phyloP scores from a whole-genome alignment of 208 protist species.

The Tritrichomonas musculus region DNA sequence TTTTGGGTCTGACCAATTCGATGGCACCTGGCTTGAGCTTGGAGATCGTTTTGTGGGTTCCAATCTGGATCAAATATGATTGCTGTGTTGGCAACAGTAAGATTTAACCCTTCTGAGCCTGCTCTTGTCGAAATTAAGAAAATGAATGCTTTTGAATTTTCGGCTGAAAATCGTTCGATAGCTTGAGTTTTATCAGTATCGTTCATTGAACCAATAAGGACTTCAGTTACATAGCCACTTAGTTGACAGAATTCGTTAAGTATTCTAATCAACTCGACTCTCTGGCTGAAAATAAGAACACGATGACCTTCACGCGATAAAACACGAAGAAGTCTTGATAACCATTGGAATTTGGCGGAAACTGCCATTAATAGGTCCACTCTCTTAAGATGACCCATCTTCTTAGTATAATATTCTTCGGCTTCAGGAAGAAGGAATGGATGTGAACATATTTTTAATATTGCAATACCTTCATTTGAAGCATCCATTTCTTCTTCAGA shows the following conservation, averaged over 20 bases:
- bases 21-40: slow-evolving; percentile 81
- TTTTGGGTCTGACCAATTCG: slow-evolving; percentile 77
- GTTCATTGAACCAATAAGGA: slow-evolving; percentile 35
- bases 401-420: slow-evolving; percentile 55
- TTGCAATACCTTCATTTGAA: slow-evolving; percentile 45
- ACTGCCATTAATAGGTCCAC: not conserved
- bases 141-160: slow-evolving; percentile 47
- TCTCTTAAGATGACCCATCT: slow-evolving; percentile 31
- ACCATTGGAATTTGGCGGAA: slow-evolving; percentile 37
- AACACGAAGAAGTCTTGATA: slow-evolving; percentile 47
- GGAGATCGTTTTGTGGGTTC: slow-evolving; percentile 93
- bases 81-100: slow-evolving; percentile 65
- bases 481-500: not conserved
- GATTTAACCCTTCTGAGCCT: slow-evolving; percentile 66
- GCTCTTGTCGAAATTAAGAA: slow-evolving; percentile 66
- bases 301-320: slow-evolving; percentile 67
- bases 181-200: slow-evolving; percentile 43
- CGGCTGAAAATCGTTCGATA: slow-evolving; percentile 36
- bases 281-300: slow-evolving; percentile 96
- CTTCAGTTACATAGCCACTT: slow-evolving; percentile 32
- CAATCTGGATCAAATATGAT: slow-evolving; percentile 78
- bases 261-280: slow-evolving; percentile 58
- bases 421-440: slow-evolving; percentile 84
- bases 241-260: slow-evolving; percentile 48
- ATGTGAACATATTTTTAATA: slow-evolving; percentile 74